Conservation (phyloP, 805 yeast species). For the Wickerhamomyces canadensis region DNA sequence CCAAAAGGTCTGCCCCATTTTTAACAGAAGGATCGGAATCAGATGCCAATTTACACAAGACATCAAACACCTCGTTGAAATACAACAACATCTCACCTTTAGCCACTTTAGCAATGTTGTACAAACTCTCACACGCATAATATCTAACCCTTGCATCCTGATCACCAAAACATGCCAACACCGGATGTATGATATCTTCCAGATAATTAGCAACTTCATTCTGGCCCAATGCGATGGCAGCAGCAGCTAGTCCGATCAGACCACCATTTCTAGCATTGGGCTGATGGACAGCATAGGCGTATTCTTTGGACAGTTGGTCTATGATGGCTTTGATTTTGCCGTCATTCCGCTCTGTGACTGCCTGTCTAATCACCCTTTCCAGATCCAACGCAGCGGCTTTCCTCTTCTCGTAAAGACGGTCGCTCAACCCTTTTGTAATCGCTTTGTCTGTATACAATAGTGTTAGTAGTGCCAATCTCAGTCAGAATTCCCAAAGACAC, state of each 20-base stretch:
- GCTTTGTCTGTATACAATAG: conserved; percentile 43
- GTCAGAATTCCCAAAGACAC: too few species aligned
- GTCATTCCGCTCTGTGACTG: conserved; percentile 53
- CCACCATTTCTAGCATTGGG: conserved; percentile 94
- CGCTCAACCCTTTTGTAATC: conserved; percentile 62
- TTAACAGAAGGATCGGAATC: conserved; percentile 89
- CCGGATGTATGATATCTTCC: conserved; percentile 86
- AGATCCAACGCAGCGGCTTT: conserved; percentile 73
- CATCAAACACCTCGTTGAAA: conserved; percentile 93
- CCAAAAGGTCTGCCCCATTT: conserved; percentile 92
- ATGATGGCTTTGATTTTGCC: conserved; percentile 58
- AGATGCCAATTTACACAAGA: conserved; percentile 81
- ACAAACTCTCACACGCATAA: conserved; percentile 93
- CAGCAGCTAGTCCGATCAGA: conserved; percentile 91
- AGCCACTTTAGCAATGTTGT: conserved; percentile 94
- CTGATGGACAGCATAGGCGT: conserved; percentile 77
- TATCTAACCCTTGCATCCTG: conserved; percentile 96
- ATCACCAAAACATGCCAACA: conserved; percentile 91
- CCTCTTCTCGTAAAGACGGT: conserved; percentile 71
- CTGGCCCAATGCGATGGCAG: conserved; percentile 85
- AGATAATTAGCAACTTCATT: conserved; percentile 78
- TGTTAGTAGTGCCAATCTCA: background rate
- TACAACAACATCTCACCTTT: conserved; percentile 88
- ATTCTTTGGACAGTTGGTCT: conserved; percentile 69
- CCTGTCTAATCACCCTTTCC: conserved; percentile 71